Conservation (phyloP, 1,139 yeast species). For the Schwanniomyces etchellsii region DNA sequence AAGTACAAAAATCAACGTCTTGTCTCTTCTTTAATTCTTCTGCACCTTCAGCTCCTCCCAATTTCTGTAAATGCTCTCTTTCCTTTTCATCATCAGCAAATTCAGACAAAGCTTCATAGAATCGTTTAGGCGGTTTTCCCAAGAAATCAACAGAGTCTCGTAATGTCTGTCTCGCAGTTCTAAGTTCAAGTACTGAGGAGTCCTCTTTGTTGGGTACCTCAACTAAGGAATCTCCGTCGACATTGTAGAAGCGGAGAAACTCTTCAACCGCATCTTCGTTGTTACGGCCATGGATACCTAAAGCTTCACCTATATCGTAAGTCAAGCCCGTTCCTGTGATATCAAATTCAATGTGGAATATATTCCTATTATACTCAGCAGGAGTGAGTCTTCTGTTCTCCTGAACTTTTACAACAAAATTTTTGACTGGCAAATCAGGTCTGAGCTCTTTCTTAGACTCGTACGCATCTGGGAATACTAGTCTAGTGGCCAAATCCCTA, state of each 20-base stretch:
- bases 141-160: constrained; percentile 78
- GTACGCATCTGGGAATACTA: constrained; percentile 81
- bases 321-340: constrained; percentile 84
- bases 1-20: constrained; percentile 77
- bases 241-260: constrained; percentile 67
- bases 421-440: constrained; percentile 86
- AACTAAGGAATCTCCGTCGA: constrained; percentile 63
- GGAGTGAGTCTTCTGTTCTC: constrained; percentile 95
- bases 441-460: constrained; percentile 53
- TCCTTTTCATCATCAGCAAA: constrained; percentile 70
- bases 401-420: constrained; percentile 83
- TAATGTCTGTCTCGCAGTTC: constrained; percentile 79
- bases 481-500: constrained; percentile 60
- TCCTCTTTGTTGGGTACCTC: constrained; percentile 71
- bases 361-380: constrained; percentile 81
- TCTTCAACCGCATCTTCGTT: constrained; percentile 55
- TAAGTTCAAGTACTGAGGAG: constrained; percentile 51
- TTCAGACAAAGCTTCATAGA: constrained; percentile 76
- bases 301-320: constrained; percentile 93
- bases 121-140: constrained; percentile 95
- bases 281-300: constrained; percentile 93
- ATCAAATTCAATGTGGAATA: constrained; percentile 95
- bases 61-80: constrained; percentile 51
- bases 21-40: constrained; percentile 79
- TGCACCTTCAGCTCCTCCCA: constrained; percentile 80